These are phyloP conservation scores for Rutidosis leptorrhynchoides DNA, from an alignment of 129 eudicot genomes.

Conservation along the genomic window DNA sequence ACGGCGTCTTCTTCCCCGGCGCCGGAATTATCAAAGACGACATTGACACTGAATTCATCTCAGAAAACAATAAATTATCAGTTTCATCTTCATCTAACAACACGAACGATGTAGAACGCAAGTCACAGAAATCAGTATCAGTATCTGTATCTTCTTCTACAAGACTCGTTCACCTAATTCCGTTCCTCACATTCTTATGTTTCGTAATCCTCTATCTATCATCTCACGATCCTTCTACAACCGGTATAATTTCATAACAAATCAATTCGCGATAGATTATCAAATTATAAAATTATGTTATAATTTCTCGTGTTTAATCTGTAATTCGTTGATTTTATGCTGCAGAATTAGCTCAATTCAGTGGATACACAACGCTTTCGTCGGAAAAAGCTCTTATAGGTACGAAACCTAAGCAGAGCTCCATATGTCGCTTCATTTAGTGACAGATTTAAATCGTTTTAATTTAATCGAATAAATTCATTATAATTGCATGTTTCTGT, in stretches of 20 bases:
- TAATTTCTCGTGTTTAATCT: not conserved
- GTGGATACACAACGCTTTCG: constrained; percentile 28
- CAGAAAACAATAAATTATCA: not conserved
- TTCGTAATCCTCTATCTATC: constrained; percentile 37
- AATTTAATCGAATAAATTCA: not conserved
- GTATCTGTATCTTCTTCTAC: constrained; percentile 20
- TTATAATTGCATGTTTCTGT: not conserved
- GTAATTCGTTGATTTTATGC: constrained; percentile 2
- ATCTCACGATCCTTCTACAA: constrained; percentile 40
- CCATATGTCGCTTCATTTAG: constrained; percentile 8
- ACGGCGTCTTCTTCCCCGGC: constrained; percentile 28
- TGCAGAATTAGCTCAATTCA: constrained; percentile 40
- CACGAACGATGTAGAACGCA: constrained; percentile 23
- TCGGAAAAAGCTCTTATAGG: constrained; percentile 29
- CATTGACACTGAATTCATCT: not conserved
- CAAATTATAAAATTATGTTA: too few relatives aligned
- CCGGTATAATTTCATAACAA: constrained; percentile 8
- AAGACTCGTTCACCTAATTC: constrained; percentile 35
- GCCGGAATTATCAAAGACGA: constrained; percentile 26
- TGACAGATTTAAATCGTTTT: not conserved
- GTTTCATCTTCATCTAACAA: constrained; percentile 22
- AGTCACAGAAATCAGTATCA: constrained; percentile 21
- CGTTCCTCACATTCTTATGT: constrained; percentile 38
- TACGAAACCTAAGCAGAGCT: constrained; percentile 8
- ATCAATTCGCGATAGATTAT: constrained; percentile 8